These are phyloP conservation scores for Cyclanthera cordifolia DNA, from an alignment of 306 rosid species.

Conservation along the genomic window DNA sequence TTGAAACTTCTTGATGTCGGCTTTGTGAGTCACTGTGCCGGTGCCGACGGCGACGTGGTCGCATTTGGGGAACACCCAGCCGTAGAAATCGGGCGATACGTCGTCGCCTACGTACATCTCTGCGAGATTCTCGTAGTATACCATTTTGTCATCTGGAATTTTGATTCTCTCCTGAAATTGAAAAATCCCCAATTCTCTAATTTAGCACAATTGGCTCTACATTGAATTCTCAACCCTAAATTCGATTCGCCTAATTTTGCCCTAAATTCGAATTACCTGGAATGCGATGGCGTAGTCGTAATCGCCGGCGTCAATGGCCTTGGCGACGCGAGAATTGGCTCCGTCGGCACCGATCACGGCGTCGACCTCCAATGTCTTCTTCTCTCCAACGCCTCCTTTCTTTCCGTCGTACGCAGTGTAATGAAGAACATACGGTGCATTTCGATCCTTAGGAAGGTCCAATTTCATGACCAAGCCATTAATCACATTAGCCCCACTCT, in stretches of 20 bases:
- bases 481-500: slow-evolving; percentile 63
- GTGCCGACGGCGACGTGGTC: slow-evolving; percentile 99
- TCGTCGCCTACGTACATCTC: slow-evolving; percentile 97
- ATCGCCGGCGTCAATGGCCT: slow-evolving; percentile 82
- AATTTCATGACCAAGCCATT: slow-evolving; percentile 81
- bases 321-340: slow-evolving; percentile 89
- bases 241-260: slow-evolving; percentile 39
- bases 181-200: neutral
- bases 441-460: slow-evolving; percentile 48
- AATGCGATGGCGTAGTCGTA: slow-evolving; percentile 94
- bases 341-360: slow-evolving; percentile 98
- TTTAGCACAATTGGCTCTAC: neutral
- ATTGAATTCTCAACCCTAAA: neutral
- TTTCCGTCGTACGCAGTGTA: slow-evolving; percentile 58
- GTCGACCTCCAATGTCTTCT: slow-evolving; percentile 65
- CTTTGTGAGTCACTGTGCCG: slow-evolving; percentile 92
- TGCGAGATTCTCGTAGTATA: slow-evolving; percentile 76
- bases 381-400: slow-evolving; percentile 55
- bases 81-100: slow-evolving; percentile 93
- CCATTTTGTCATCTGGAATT: slow-evolving; percentile 89
- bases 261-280: slow-evolving; percentile 37
- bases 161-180: slow-evolving; percentile 65
- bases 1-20: slow-evolving; percentile 96
- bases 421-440: slow-evolving; percentile 63
- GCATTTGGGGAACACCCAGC: slow-evolving; percentile 96